Evolutionary conservation across 345 rosid species (phyloP), one percentile per base, ranked within the genome.

Genomic region (Acer yangbiense): DNA sequence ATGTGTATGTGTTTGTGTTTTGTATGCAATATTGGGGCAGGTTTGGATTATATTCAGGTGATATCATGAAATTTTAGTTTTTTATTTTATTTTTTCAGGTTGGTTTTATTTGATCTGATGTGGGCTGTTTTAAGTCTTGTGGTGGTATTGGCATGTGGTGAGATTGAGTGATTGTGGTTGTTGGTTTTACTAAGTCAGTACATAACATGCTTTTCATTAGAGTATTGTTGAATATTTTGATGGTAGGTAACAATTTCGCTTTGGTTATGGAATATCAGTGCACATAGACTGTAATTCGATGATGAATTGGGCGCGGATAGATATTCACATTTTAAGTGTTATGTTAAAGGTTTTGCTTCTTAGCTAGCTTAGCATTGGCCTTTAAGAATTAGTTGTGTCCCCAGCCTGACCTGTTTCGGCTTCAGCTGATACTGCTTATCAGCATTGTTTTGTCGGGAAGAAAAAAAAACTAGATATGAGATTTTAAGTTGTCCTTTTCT

Each of bases 1-100:
- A 10, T n/a, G 17, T 46, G 5, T 57, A 35, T 21, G 54, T 61
- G 52, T 72, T 58, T n/a, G 13, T 35, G 6, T 63, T 43, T 7
- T 43, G 72, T 44, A 46, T 68, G 72, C 72, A 68, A 69, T 21
- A 10, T 29, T 68, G 35, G n/a, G 35, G 29, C 14, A 25, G 39
- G 55, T 68, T 18, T 54, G 20, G 8, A 27, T 71, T 43, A 43
- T 43, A 43, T 43, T 43, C 10, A 0, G 2, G 46, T 43, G 46
- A 43, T 43, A 43, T 43, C 9, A 43, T 43, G 46, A 9, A 43
- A 43, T 43, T 43, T 43, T 43, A 43, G 46, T 43, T 43, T 43
- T 7, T 43, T 43, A 32, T 32, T 32, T 32, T 3, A 32, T 43
- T 43, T 43, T 43, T 43, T 9, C 10, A 9, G 46, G 39, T 43